These are phyloP conservation scores for Gastrolobium villosum DNA, from an alignment of 306 rosid genomes.

Conservation along the genomic window DNA sequence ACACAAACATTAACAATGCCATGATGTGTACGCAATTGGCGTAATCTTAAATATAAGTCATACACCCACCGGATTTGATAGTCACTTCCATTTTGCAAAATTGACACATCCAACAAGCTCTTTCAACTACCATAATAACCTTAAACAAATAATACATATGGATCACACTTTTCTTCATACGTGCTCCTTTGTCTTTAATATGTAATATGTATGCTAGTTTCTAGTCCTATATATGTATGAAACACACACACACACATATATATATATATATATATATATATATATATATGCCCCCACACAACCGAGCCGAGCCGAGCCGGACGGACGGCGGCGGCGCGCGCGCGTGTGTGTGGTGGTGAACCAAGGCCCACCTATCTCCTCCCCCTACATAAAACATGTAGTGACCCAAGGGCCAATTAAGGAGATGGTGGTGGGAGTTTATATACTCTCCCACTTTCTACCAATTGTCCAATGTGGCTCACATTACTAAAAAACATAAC, in stretches of 20 bases:
- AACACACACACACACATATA: background rate
- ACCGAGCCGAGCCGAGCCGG: too few relatives aligned
- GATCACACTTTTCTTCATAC: conserved; percentile 3
- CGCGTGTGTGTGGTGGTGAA: too few relatives aligned
- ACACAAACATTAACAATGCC: conserved; percentile 32
- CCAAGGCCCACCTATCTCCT: too few relatives aligned
- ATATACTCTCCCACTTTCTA: too few relatives aligned
- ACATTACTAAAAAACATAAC: too few relatives aligned
- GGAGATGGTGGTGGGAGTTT: too few relatives aligned
- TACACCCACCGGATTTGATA: conserved; percentile 45
- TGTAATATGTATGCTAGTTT: background rate
- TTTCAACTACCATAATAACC: conserved; percentile 45
- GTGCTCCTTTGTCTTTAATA: background rate
- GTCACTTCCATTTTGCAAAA: conserved; percentile 41
- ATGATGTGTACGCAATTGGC: conserved; percentile 45
- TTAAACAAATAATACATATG: conserved; percentile 22
- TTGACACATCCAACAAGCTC: conserved; percentile 41
- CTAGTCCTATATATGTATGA: background rate
- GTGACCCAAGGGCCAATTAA: too few relatives aligned
- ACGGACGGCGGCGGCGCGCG: too few relatives aligned
- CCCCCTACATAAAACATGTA: too few relatives aligned
- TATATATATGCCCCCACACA: too few relatives aligned
- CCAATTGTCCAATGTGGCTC: too few relatives aligned
- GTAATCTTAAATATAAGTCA: conserved; percentile 45
- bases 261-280: too few relatives aligned